Conservation (phyloP, 306 rosid species). For the Acacia crassicarpa region DNA sequence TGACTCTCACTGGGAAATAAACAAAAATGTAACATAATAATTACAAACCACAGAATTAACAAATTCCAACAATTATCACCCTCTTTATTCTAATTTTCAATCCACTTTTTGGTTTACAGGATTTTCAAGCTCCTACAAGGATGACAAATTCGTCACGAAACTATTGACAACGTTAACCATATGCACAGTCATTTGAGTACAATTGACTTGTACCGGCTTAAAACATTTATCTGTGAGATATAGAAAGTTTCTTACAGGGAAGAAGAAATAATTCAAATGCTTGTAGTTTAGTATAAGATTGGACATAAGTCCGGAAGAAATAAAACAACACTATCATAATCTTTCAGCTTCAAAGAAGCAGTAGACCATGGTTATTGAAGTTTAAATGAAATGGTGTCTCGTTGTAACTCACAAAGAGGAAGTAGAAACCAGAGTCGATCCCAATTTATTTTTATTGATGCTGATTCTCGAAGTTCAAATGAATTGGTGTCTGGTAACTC, state of each 20-base stretch:
- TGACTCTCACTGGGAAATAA: background rate
- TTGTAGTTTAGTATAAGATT: background rate
- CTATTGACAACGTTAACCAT: background rate
- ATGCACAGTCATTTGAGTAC: background rate
- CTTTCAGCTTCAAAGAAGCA: background rate
- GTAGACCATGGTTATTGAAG: background rate
- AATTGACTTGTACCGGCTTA: background rate
- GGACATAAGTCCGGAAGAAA: background rate
- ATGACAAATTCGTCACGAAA: background rate
- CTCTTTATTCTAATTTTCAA: background rate
- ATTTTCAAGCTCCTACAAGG: background rate
- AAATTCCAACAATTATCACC: background rate
- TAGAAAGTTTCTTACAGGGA: background rate
- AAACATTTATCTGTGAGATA: background rate
- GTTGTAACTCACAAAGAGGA: constrained; percentile 14
- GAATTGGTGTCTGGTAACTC: constrained; percentile 5
- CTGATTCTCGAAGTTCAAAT: background rate
- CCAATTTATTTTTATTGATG: background rate
- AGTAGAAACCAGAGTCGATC: background rate
- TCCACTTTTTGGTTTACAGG: background rate
- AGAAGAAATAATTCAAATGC: background rate
- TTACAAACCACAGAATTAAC: background rate
- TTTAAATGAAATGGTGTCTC: background rate
- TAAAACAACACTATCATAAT: background rate
- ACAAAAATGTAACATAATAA: background rate